Percentiles rank a stretch among this genome's conserved stretches.
phyloP scores from a whole-genome alignment of 805 yeast species.

The Barnettozyma pratensis region DNA sequence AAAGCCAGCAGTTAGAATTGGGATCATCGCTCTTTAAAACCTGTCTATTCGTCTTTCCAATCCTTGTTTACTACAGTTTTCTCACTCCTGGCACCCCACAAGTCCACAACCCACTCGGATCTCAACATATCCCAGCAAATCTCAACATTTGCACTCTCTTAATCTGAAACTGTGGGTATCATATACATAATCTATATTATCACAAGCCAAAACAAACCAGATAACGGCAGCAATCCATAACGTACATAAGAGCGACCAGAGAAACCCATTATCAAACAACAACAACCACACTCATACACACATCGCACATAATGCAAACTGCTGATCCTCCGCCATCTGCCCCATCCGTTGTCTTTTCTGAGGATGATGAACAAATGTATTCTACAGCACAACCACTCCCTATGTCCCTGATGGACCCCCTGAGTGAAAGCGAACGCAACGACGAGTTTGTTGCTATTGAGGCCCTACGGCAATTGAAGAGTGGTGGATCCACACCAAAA shows the following conservation, averaged over 20 bases:
- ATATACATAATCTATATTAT: neutral
- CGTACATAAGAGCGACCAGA: too few species aligned
- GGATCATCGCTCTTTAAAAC: too few species aligned
- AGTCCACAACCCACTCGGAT: too few species aligned
- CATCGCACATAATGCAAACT: neutral
- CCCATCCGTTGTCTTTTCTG: neutral
- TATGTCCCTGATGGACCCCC: neutral
- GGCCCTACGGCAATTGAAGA: constrained; percentile 8
- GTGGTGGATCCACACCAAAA: constrained; percentile 4
- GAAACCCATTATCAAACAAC: too few species aligned
- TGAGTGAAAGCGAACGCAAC: neutral
- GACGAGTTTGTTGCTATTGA: constrained; percentile 9
- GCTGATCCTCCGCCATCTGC: neutral
- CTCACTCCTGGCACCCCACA: neutral
- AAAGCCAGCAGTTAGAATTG: too few species aligned
- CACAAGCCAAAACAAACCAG: too few species aligned
- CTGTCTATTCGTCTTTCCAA: too few species aligned
- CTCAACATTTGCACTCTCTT: neutral
- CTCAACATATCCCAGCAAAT: neutral
- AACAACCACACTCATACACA: too few species aligned
- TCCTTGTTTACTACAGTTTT: too few species aligned
- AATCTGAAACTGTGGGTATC: neutral
- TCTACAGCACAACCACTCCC: neutral
- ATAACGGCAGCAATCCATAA: too few species aligned
- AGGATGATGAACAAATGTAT: constrained; percentile 1